Evolutionary conservation across 768 basidiomycete species (phyloP).

Genomic region (Russula compacta): DNA sequence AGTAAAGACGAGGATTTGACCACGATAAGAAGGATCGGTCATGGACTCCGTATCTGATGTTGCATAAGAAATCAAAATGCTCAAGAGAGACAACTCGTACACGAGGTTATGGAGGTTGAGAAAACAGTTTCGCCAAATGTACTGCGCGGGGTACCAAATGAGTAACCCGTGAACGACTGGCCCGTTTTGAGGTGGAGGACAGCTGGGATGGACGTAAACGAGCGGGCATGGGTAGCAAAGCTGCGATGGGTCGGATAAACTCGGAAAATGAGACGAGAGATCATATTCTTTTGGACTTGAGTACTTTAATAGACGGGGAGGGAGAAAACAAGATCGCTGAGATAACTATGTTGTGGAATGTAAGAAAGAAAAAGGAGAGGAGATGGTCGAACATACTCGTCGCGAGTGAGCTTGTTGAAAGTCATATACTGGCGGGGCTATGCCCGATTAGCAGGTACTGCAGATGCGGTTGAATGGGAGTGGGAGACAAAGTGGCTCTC

Average conservation of each 20-base stretch:
- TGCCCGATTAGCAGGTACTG: neutral
- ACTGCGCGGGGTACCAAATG: conserved; percentile 82
- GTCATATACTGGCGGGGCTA: conserved; percentile 45
- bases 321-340: conserved; percentile 86
- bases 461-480: neutral
- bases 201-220: conserved; percentile 49
- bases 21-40: conserved; percentile 98
- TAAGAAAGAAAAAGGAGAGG: conserved; percentile 22
- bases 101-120: conserved; percentile 97
- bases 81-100: conserved; percentile 26
- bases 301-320: conserved; percentile 37
- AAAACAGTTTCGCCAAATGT: conserved; percentile 97
- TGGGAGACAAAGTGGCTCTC: neutral
- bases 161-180: conserved; percentile 81
- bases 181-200: conserved; percentile 89
- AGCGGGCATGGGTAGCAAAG: conserved; percentile 56
- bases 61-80: conserved; percentile 7
- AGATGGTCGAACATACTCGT: conserved; percentile 53
- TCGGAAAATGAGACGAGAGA: conserved; percentile 44
- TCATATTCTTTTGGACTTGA: conserved; percentile 36
- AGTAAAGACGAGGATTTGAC: conserved; percentile 98
- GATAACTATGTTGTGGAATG: conserved; percentile 46
- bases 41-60: conserved; percentile 93
- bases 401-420: conserved; percentile 80
- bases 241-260: conserved; percentile 45